Conservation (phyloP, 164 flowering plant species). For the Echeveria elegans region DNA sequence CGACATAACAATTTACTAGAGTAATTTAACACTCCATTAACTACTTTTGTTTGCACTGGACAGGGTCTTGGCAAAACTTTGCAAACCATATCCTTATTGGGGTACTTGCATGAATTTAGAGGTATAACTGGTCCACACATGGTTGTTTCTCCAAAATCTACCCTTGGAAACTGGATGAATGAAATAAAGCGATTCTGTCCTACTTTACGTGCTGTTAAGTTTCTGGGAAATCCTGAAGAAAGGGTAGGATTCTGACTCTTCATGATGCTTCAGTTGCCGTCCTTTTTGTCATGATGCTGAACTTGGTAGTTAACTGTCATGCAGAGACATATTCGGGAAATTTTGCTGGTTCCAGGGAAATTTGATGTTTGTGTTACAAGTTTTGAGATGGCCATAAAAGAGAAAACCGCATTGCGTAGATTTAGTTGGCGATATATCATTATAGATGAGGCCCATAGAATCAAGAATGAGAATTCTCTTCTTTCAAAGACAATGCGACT, state of each 20-base stretch:
- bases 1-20: background rate
- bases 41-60: background rate
- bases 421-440: conserved; percentile 99
- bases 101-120: conserved; percentile 90
- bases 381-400: conserved; percentile 99
- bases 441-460: conserved; percentile 98
- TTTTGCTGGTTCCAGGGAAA: conserved; percentile 81
- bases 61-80: conserved; percentile 99
- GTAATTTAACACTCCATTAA: background rate
- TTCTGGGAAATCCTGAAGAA: conserved; percentile 98
- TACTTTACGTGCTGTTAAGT: conserved; percentile 78
- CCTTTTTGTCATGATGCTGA: background rate
- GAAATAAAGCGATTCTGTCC: conserved; percentile 96
- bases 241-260: conserved; percentile 35
- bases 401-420: conserved; percentile 70
- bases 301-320: background rate
- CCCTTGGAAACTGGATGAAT: conserved; percentile 99
- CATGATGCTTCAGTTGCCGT: background rate
- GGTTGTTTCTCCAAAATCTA: conserved; percentile 99
- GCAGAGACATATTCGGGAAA: conserved; percentile 85
- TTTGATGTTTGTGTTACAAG: conserved; percentile 99
- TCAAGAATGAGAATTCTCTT: conserved; percentile 96
- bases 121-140: conserved; percentile 98
- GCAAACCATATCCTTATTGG: conserved; percentile 90
- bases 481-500: conserved; percentile 97